Base-by-base conservation (phyloP, 306 rosid genomes). In the Astragalus membranaceus region DNA sequence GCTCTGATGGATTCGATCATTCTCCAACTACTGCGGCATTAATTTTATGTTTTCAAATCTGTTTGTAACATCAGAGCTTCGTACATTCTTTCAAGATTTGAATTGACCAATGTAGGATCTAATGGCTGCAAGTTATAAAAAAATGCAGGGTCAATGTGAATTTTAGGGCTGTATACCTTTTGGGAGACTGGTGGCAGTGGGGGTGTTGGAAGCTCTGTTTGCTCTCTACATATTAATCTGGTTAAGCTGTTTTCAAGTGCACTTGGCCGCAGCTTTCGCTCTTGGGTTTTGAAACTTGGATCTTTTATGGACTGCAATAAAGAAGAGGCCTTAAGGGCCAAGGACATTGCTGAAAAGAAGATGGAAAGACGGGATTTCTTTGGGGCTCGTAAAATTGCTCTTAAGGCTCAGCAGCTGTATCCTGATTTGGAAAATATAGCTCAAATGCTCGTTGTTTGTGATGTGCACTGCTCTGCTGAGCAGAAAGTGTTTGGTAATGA, bases 311-410 rank as follows among this genome's bases (percentile, higher is more conserved):
- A 91, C 71, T 94, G 97, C 83, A 91, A 94, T 72, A 94, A 81
- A 75, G 97, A 94, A 78, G 99, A 94, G 90, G 99, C 99, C 83
- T 11, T 87, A 77, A 91, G 89, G 91, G 92, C 97, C 78, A 94
- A 71, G 85, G 79, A 23, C 36, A 79, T 88, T 66, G 97, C 96
- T 64, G 89, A 84, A 83, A 81, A 80, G 83, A 91, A 82, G 85
- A 87, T 94, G 96, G 84, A 78, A 73, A 81, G 53, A 83, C 89
- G 77, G 79, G 96, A 94, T 81, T 94, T 84, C 65, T 48, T 2
- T 0, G 97, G 84, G 66, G 99, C 99, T 20, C 96, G 88, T 46
- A 94, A 91, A 71, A 17, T 87, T 57, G 87, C 80, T 73, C 75
- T 85, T 55, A 89, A 85, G 86, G 99, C 96, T 13, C 88, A 88